A percentile compares a stretch with the other conserved stretches of the same genome.
phyloP scores from a whole-genome alignment of 2,329 filamentous ascomycete genomes.

The Colletotrichum higginsianum region DNA sequence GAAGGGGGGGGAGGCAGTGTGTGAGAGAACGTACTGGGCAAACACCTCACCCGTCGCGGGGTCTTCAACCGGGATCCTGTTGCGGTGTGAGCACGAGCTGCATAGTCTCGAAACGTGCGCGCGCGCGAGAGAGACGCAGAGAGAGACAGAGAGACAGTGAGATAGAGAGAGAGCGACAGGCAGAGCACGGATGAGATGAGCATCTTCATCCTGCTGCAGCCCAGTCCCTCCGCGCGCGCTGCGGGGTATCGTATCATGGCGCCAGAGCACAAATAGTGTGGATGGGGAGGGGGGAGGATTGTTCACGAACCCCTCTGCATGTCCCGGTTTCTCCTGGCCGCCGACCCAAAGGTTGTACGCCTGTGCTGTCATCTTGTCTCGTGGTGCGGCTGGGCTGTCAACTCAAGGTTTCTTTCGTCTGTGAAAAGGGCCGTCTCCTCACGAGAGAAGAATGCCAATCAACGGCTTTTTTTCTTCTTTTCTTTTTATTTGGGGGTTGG shows the following conservation, averaged over 20 bases:
- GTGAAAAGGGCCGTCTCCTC: not conserved
- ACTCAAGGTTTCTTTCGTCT: conserved; percentile 36
- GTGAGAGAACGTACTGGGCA: conserved; percentile 57
- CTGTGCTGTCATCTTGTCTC: conserved; percentile 41
- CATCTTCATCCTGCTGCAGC: conserved; percentile 1
- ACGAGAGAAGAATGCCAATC: not conserved
- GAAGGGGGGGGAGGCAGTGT: not conserved
- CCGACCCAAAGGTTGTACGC: conserved; percentile 47
- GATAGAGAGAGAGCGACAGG: no score
- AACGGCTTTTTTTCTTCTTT: not conserved
- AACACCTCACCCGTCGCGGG: conserved; percentile 68
- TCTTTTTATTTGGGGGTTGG: conserved; percentile 19
- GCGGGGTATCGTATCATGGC: conserved; percentile 16
- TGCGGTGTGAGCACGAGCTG: conserved; percentile 26
- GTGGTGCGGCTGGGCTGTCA: conserved; percentile 32
- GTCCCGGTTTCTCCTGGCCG: conserved; percentile 51
- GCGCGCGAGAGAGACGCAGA: no score
- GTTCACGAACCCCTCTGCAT: conserved; percentile 61
- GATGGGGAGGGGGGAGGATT: conserved; percentile 14
- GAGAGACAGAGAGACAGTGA: no score
- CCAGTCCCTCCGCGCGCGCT: not conserved
- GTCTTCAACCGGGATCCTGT: conserved; percentile 67
- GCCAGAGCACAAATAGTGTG: not conserved
- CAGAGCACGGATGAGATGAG: conserved; percentile 38
- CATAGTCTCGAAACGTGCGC: no score